Evolutionary conservation across 139 green algal genomes (phyloP), one percentile per base, ranked within the genome.

Genomic region (Limnomonas spitsbergensis): DNA sequence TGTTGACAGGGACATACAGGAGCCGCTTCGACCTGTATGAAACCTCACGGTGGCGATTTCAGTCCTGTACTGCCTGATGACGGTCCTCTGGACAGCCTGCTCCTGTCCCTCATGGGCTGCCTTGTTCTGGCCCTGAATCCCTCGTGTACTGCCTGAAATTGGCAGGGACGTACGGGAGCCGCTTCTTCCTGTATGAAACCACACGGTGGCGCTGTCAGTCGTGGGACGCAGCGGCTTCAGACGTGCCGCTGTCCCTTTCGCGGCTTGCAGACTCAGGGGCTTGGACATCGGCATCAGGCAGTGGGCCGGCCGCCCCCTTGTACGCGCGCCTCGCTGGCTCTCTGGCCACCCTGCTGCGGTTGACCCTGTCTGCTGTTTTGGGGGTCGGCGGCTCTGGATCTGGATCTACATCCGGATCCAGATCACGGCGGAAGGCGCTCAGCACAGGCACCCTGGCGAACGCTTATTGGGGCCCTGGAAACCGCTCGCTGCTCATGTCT

Each of bases 101-200:
- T 20, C 20, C 14, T 61, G 14, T 29, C 47, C 14, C 20, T 61
- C 20, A 14, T 61, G 14, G 47, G 14, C 14, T 61, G 47, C 20
- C 20, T 20, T 20, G 14, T 61, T 20, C 47, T 29, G 20, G 47
- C 47, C 14, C 14, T 61, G 20, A 61, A 61, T 29, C 47, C 47
- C 47, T 61, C 14, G 47, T n/a, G n/a, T n/a, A n/a, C n/a, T n/a
- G n/a, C n/a, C n/a, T n/a, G n/a, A n/a, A n/a, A n/a, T 54, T 54
- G 7, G 76, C 76, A 78, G 78, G 53, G 39, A 37, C 40, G 6
- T 35, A 6, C 14, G 53, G 4, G 27, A 61, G 76, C 14, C 40
- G n/a, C 47, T 86, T 86, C 73, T 76, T 66, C 47, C 32, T 86
- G 40, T 88, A 61, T 47, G 83, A 88, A 77, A 85, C 80, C 0